These are phyloP conservation scores for Malassezia dermatis DNA, from an alignment of 1,284 basidiomycete genomes.

Conservation along the genomic window DNA sequence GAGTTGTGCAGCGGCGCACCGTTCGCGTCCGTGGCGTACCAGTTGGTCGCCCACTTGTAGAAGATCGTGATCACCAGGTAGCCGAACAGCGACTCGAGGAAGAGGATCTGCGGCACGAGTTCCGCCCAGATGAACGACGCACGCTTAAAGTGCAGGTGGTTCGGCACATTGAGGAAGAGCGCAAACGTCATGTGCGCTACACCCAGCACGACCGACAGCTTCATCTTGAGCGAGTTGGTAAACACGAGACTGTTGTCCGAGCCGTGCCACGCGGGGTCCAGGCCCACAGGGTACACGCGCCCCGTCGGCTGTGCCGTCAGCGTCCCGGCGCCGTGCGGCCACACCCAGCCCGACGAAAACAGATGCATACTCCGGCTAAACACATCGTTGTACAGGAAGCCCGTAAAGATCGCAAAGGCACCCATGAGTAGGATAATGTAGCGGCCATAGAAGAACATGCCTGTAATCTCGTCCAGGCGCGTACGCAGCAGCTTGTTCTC, in stretches of 20 bases:
- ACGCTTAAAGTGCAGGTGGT: constrained; percentile 85
- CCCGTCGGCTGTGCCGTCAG: constrained; percentile 50
- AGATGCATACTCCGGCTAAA: constrained; percentile 86
- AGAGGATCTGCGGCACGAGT: constrained; percentile 92
- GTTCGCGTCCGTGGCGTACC: constrained; percentile 58
- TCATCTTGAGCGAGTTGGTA: constrained; percentile 99
- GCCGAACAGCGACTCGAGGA: constrained; percentile 93
- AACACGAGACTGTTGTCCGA: constrained; percentile 86
- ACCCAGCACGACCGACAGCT: constrained; percentile 94
- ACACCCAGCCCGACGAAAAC: constrained; percentile 81
- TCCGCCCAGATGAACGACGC: constrained; percentile 76
- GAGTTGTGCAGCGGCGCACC: constrained; percentile 51
- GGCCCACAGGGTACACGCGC: constrained; percentile 74
- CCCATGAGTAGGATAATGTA: constrained; percentile 99
- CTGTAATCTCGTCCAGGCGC: constrained; percentile 73
- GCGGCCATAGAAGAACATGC: constrained; percentile 88
- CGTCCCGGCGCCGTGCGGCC: constrained; percentile 52
- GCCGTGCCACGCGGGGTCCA: constrained; percentile 93
- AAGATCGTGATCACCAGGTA: constrained; percentile 89
- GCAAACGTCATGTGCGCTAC: constrained; percentile 99
- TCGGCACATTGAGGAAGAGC: constrained; percentile 85
- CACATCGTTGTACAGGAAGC: constrained; percentile 97
- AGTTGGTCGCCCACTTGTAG: constrained; percentile 94
- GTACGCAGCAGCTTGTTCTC: constrained; percentile 70
- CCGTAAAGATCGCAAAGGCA: constrained; percentile 79